Evolutionary conservation across 2,329 filamentous ascomycete genomes (phyloP).

Genomic region (Trichophyton verrucosum): DNA sequence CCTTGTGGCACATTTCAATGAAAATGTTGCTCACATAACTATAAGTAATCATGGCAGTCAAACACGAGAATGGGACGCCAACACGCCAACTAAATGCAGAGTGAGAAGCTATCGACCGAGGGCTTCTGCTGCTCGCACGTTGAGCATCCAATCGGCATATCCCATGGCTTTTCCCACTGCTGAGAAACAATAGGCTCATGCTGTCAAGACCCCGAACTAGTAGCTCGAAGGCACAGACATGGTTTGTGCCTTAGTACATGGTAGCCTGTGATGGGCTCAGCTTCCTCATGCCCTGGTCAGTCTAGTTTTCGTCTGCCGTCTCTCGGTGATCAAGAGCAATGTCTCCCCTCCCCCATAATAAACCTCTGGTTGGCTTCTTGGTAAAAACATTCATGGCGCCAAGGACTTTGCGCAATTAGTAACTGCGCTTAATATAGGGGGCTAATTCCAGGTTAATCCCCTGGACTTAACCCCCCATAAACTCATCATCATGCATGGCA

Average conservation of each 20-base stretch:
- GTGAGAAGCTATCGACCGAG: background rate
- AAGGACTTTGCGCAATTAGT: conserved; percentile 1
- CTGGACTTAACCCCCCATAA: conserved; percentile 3
- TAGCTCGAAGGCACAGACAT: background rate
- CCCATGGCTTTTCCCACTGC: background rate
- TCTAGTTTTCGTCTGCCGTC: background rate
- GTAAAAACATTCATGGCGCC: background rate
- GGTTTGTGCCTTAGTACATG: background rate
- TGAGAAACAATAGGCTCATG: background rate
- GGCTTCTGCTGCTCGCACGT: background rate
- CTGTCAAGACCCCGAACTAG: background rate
- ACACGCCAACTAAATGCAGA: background rate
- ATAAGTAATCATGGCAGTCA: background rate
- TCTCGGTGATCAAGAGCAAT: background rate
- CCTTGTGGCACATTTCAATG: background rate
- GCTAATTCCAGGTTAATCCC: background rate
- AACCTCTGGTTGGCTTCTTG: background rate
- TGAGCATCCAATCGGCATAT: background rate
- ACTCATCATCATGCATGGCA: background rate
- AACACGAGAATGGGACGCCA: background rate
- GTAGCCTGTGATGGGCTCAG: background rate
- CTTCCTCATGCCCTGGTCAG: background rate
- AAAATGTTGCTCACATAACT: background rate
- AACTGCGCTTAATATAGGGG: conserved; percentile 2
- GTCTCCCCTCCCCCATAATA: background rate